phyloP scores from a whole-genome alignment of 352 stramenopile genomes.

The Phytopythium oedochilum region DNA sequence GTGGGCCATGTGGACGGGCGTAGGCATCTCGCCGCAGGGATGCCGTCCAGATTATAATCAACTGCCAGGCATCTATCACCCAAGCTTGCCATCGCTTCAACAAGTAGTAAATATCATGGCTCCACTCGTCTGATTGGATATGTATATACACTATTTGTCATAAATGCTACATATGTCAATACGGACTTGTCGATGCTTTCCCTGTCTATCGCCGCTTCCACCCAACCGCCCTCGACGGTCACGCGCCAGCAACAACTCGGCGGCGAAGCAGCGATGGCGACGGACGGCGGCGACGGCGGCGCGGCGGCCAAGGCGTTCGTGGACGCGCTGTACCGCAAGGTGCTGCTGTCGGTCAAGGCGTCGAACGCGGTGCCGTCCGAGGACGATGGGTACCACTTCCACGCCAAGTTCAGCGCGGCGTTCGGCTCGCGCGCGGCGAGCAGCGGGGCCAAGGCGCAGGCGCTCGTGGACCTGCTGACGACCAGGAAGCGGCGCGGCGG shows the following conservation, averaged over 20 bases:
- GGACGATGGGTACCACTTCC: conserved; percentile 83
- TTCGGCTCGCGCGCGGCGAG: conserved; percentile 36
- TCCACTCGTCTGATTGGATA: too few species aligned
- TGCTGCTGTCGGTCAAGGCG: conserved; percentile 74
- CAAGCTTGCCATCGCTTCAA: too few species aligned
- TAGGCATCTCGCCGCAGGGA: too few species aligned
- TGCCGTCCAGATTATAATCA: too few species aligned
- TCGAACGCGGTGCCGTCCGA: conserved; percentile 74
- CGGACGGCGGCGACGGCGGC: conserved; percentile 10
- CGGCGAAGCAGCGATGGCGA: conserved; percentile 14
- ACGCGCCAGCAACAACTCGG: too few species aligned
- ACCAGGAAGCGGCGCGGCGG: conserved; percentile 19
- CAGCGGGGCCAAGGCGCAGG: conserved; percentile 34
- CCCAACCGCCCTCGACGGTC: conserved; percentile 1
- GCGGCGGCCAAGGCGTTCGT: conserved; percentile 36
- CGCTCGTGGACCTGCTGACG: conserved; percentile 47
- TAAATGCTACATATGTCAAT: too few species aligned
- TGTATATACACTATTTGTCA: too few species aligned
- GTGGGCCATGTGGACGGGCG: not conserved
- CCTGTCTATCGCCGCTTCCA: too few species aligned
- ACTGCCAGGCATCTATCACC: too few species aligned
- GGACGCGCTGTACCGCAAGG: conserved; percentile 64
- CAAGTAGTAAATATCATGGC: too few species aligned
- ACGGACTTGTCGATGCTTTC: too few species aligned
- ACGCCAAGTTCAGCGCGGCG: conserved; percentile 65